Base-by-base conservation (phyloP, 352 stramenopile genomes). In the Globisporangium cederbergense region DNA sequence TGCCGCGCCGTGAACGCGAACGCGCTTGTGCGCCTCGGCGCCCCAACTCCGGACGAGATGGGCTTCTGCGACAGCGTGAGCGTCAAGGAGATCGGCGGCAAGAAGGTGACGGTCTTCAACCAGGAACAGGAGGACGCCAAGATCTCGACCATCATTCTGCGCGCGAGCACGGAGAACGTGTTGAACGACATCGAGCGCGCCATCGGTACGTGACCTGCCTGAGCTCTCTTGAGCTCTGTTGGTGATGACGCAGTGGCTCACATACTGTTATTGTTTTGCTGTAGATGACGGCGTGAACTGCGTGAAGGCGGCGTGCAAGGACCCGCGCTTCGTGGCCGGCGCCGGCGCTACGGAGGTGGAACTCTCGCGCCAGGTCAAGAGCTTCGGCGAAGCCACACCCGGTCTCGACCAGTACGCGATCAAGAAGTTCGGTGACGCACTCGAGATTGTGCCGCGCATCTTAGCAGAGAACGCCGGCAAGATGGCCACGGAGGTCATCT, bases 361-460 rank as follows among this genome's bases (percentile, higher is more conserved):
- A 68, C 86, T 99, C 55, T 96, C 95, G 50, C 87, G 96, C 58
- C 90, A 97, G 67, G 88, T 99, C 53, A 88, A 96, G 66, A 90
- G 80, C 66, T 98, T 98, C 69, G 97, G 94, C 20, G 94, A 99
- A 64, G 91, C 92, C n/a, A 97, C 86, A 67, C 92, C 96, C 2
- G 98, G 97, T 25, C 87, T 99, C 58, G 97, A 99, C 75, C 97
- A 99, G 81, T 99, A 99, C 79, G 97, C 97, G 61, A 99, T 99
- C 76, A 96, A 97, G 66, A 98, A 99, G 75, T 99, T 99, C 79
- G 97, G 93, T 56, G 97, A 99, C 58, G 96, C 97, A 25, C 85
- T 99, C 34, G 97, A 99, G 76, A 91, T 99, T 45, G 91, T 99
- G 42, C 97, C 97, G 10, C 87, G 97, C 34, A 99, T 97, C 62